Base-by-base conservation (phyloP, 148 eudicot species). In the Cornus florida region DNA sequence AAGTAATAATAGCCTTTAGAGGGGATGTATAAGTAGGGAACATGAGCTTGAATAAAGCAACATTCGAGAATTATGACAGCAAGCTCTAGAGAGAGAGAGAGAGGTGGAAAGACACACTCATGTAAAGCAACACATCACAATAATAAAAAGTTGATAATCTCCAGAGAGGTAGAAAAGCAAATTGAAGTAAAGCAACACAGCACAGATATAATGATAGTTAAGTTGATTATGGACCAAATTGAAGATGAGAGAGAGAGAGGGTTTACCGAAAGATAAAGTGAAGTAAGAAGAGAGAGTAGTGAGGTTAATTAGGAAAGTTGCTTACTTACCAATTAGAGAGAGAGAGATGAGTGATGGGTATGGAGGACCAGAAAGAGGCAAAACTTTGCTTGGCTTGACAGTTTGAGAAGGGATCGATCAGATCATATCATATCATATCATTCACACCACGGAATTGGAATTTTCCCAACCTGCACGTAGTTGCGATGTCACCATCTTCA, bases 371-470 rank as follows among this genome's bases (percentile, higher is more conserved):
- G 64, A 39, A 10, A 59, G 75, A 10, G 67, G 81, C 75, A 60
- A 71, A n/a, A 70, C 64, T n/a, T 79, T 72, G 81, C 81, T 79
- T 79, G 65, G n/a, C n/a, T n/a, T n/a, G n/a, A 71, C 72, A 76
- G 65, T 71, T 78, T 20, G 72, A 39, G 39, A 43, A 62, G 24
- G 33, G 10, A 14, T 60, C 46, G 13, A 31, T 73, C 67, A 28
- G 0, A n/a, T n/a, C n/a, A n/a, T n/a, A n/a, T n/a, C n/a, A n/a
- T n/a, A n/a, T n/a, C n/a, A n/a, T n/a, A n/a, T n/a, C n/a, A n/a
- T n/a, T n/a, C n/a, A n/a, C n/a, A n/a, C n/a, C n/a, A n/a, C n/a
- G n/a, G n/a, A n/a, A n/a, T n/a, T n/a, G n/a, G n/a, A n/a, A n/a
- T n/a, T n/a, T n/a, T n/a, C n/a, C n/a, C n/a, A n/a, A n/a, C n/a